A percentile compares a stretch with the other conserved stretches of the same genome.
phyloP scores from a whole-genome alignment of 768 basidiomycete species.

The Tephrocybe sp. region DNA sequence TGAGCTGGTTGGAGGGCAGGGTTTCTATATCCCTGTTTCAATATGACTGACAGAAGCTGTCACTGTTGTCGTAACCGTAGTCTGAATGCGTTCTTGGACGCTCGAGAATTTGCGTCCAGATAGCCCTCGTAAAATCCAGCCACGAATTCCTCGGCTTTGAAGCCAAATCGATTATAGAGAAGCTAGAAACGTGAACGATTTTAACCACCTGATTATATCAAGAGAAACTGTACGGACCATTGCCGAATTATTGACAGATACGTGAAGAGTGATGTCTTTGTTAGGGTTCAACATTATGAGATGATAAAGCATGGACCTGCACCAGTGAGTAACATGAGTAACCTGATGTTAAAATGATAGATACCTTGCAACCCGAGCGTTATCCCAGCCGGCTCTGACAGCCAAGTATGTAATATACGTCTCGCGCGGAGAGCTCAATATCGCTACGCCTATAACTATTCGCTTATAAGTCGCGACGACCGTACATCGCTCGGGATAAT shows the following conservation, averaged over 20 bases:
- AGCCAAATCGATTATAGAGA: slow-evolving; percentile 82
- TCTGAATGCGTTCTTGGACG: slow-evolving; percentile 79
- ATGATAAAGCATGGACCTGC: slow-evolving; percentile 75
- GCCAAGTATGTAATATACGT: slow-evolving; percentile 83
- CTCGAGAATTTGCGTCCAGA: slow-evolving; percentile 63
- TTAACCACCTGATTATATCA: too few species aligned
- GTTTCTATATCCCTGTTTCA: background rate
- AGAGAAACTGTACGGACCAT: slow-evolving; percentile 46
- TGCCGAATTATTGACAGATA: slow-evolving; percentile 77
- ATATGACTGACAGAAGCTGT: slow-evolving; percentile 1
- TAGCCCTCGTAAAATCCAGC: slow-evolving; percentile 81
- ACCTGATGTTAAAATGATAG: slow-evolving; percentile 9
- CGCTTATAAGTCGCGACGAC: slow-evolving; percentile 71
- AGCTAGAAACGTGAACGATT: slow-evolving; percentile 42
- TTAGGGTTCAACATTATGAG: slow-evolving; percentile 68
- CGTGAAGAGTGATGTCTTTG: slow-evolving; percentile 79
- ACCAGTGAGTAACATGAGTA: slow-evolving; percentile 7
- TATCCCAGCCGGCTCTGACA: slow-evolving; percentile 80
- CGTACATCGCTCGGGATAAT: slow-evolving; percentile 68
- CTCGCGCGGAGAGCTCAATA: slow-evolving; percentile 75
- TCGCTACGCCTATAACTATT: slow-evolving; percentile 70
- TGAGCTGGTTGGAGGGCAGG: background rate
- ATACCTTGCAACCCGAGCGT: slow-evolving; percentile 73
- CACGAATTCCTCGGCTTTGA: slow-evolving; percentile 84
- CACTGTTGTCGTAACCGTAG: slow-evolving; percentile 63